Percentiles rank a stretch among this genome's conserved stretches.
phyloP scores from a whole-genome alignment of 176 grass and related monocot species.

The Saccharum spontaneum region DNA sequence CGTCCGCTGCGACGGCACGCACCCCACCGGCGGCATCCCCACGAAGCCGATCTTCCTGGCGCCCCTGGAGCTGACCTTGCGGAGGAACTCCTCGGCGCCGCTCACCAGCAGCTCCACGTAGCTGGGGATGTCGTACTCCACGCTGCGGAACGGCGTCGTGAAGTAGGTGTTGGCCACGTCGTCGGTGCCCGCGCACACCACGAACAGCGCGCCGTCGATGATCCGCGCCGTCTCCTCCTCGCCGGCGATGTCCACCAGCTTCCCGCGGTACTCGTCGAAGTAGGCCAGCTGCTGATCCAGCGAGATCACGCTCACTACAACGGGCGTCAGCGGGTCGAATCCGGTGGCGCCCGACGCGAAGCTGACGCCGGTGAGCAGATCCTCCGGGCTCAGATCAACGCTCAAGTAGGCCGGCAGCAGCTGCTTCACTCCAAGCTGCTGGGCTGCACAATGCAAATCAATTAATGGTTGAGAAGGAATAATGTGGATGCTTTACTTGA shows the following conservation, averaged over 20 bases:
- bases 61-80: constrained; percentile 6
- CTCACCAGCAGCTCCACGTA: constrained; percentile 69
- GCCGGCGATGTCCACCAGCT: constrained; percentile 52
- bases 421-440: constrained; percentile 56
- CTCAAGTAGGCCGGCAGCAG: constrained; percentile 54
- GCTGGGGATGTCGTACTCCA: constrained; percentile 66
- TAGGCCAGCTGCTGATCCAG: constrained; percentile 57
- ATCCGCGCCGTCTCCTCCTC: constrained; percentile 47
- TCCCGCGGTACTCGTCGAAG: constrained; percentile 64
- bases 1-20: constrained; percentile 73
- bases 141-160: constrained; percentile 51
- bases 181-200: constrained; percentile 69
- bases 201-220: constrained; percentile 49
- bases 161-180: constrained; percentile 91
- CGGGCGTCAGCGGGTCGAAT: constrained; percentile 72
- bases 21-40: constrained; percentile 72
- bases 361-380: constrained; percentile 78
- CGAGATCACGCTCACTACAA: constrained; percentile 61
- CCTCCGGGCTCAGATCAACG: constrained; percentile 41
- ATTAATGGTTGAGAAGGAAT: too few relatives aligned
- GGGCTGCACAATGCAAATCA: neutral
- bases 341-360: constrained; percentile 83
- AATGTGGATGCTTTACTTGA: too few relatives aligned
- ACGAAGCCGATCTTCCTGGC: constrained; percentile 55
- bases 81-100: constrained; percentile 45